phyloP scores from a whole-genome alignment of 441 rosid genomes.

The Biscutella laevigata region DNA sequence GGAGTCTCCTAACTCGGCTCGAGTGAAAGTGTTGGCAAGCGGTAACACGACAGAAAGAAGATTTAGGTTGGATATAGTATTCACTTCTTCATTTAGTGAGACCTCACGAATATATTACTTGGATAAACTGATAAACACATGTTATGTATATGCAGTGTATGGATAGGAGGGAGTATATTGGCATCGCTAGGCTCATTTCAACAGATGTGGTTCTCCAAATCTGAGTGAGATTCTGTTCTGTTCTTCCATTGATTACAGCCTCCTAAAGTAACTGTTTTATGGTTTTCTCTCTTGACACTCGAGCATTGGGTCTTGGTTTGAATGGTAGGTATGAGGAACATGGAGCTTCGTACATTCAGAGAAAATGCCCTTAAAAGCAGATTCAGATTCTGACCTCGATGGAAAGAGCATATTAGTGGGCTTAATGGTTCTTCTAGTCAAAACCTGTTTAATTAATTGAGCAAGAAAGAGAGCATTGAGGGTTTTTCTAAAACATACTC shows the following conservation, averaged over 20 bases:
- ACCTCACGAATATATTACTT: not conserved
- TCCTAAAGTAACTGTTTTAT: not conserved
- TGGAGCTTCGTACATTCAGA: constrained; percentile 80
- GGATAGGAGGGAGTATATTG: constrained; percentile 96
- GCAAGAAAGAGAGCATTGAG: too few species aligned
- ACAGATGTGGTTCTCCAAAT: constrained; percentile 99
- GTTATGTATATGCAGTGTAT: constrained; percentile 51
- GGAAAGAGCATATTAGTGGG: too few species aligned
- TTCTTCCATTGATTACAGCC: not conserved
- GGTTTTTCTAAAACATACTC: too few species aligned
- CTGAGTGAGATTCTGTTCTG: constrained; percentile 56
- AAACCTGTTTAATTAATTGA: too few species aligned
- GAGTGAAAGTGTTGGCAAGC: constrained; percentile 93
- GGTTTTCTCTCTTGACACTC: not conserved
- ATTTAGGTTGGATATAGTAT: constrained; percentile 56
- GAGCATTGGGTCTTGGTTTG: not conserved
- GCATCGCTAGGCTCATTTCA: constrained; percentile 98
- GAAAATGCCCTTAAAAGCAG: constrained; percentile 72
- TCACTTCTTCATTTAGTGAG: not conserved
- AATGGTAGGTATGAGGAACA: constrained; percentile 85
- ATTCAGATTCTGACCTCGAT: not conserved
- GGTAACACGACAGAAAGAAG: constrained; percentile 97
- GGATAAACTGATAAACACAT: not conserved
- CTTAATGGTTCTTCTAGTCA: too few species aligned
- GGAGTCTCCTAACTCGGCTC: constrained; percentile 98